Percentiles rank a stretch among this genome's conserved stretches.
Evolutionary conservation across 2,329 filamentous ascomycete species (phyloP).

Genomic region (Coniella vitis): DNA sequence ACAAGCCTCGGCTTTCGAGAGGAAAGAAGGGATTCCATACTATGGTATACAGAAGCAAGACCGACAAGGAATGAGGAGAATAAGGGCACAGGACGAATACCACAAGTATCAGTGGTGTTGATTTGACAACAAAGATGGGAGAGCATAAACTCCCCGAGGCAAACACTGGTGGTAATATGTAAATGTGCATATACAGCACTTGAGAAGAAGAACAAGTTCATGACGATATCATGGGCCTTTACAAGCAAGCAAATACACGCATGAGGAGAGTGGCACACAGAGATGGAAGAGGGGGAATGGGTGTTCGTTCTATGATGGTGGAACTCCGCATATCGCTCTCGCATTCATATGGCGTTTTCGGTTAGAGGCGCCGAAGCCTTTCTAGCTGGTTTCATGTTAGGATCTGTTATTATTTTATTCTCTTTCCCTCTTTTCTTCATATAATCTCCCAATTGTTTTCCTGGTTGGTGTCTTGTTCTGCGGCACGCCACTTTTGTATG

Average conservation of each 20-base stretch:
- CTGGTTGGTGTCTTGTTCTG: not conserved
- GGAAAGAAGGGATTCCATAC: not conserved
- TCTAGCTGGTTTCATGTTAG: not conserved
- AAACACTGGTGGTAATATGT: no score
- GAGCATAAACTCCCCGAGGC: no score
- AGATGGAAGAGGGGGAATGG: not conserved
- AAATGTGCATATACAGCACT: no score
- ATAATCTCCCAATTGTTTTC: not conserved
- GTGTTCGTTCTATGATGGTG: not conserved
- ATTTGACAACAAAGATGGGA: not conserved
- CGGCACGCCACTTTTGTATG: not conserved
- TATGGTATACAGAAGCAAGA: not conserved
- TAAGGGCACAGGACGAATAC: no score
- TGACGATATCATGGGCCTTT: no score
- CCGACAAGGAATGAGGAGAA: not conserved
- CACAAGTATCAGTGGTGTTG: not conserved
- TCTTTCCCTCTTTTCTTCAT: constrained; percentile 1
- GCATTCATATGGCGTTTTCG: constrained; percentile 14
- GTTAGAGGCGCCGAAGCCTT: constrained; percentile 6
- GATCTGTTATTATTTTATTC: not conserved
- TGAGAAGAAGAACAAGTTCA: no score
- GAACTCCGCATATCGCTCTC: not conserved
- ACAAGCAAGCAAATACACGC: no score
- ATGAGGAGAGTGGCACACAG: not conserved
- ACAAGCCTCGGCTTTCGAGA: no score